Evolutionary conservation across 768 basidiomycete species (phyloP).

Genomic region (Tulasnella sp.): DNA sequence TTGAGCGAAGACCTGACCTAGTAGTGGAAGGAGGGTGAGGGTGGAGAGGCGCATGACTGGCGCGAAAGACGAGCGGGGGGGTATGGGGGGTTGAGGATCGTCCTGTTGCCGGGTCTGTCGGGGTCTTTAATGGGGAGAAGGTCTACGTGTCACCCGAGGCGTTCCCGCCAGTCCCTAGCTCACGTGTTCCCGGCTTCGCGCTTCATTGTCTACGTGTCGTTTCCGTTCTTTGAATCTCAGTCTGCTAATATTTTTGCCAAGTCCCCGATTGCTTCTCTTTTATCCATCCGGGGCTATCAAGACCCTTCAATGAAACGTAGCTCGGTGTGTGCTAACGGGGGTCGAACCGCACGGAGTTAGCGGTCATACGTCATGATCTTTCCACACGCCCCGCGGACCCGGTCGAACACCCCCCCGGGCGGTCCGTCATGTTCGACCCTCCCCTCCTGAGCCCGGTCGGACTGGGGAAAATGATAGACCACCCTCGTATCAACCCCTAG

Average conservation of each 20-base stretch:
- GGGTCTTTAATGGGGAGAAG: slow-evolving; percentile 15
- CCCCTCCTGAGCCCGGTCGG: too few species aligned
- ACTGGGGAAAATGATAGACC: too few species aligned
- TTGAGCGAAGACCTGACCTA: slow-evolving; percentile 26
- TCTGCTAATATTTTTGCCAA: neutral
- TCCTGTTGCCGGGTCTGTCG: neutral
- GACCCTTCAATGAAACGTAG: neutral
- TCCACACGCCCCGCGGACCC: too few species aligned
- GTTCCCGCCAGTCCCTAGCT: neutral
- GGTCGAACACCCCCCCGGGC: too few species aligned
- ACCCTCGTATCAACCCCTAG: too few species aligned
- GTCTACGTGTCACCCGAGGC: slow-evolving; percentile 26
- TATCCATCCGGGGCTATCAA: neutral
- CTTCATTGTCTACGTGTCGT: neutral
- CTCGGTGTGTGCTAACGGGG: neutral
- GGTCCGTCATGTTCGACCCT: too few species aligned
- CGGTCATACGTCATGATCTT: neutral
- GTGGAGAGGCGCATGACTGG: slow-evolving; percentile 22
- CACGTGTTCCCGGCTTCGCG: slow-evolving; percentile 2
- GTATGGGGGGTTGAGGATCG: slow-evolving; percentile 6
- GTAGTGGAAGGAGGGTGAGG: slow-evolving; percentile 17
- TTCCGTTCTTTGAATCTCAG: neutral
- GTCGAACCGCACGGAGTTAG: slow-evolving; percentile 4
- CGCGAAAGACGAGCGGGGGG: slow-evolving; percentile 9
- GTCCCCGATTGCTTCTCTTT: neutral